These are phyloP conservation scores for Phytophthora agathidicida DNA, from an alignment of 352 stramenopile genomes.

Conservation along the genomic window DNA sequence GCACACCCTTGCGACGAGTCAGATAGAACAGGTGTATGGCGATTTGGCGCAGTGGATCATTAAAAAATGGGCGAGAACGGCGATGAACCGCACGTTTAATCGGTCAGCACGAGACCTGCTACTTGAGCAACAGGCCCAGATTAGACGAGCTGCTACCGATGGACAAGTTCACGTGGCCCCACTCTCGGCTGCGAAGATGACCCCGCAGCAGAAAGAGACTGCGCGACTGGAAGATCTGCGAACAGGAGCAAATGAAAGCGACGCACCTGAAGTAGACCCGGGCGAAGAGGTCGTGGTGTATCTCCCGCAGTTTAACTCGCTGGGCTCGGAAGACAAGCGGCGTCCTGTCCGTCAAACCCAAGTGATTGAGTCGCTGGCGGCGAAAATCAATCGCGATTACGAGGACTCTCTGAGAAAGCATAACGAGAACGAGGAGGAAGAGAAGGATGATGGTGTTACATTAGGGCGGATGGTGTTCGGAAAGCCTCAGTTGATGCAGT, in stretches of 20 bases:
- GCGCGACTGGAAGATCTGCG: conserved; percentile 36
- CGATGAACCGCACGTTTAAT: conserved; percentile 48
- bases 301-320: conserved; percentile 64
- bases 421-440: conserved; percentile 24
- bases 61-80: conserved; percentile 55
- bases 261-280: conserved; percentile 25
- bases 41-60: conserved; percentile 72
- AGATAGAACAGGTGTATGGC: conserved; percentile 52
- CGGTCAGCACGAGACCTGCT: conserved; percentile 48
- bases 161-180: conserved; percentile 38
- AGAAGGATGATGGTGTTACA: conserved; percentile 28
- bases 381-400: conserved; percentile 58
- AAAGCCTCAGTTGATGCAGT: conserved; percentile 54
- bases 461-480: conserved; percentile 53
- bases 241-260: conserved; percentile 4
- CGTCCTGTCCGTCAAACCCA: conserved; percentile 58
- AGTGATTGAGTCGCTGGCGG: conserved; percentile 60
- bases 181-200: conserved; percentile 12
- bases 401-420: conserved; percentile 53
- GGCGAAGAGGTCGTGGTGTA: conserved; percentile 50
- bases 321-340: conserved; percentile 63
- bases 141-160: conserved; percentile 33
- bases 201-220: conserved; percentile 33
- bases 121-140: conserved; percentile 47
- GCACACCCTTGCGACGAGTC: conserved; percentile 33